phyloP scores from a whole-genome alignment of 495 filamentous ascomycete genomes.

The Viridothelium virens region DNA sequence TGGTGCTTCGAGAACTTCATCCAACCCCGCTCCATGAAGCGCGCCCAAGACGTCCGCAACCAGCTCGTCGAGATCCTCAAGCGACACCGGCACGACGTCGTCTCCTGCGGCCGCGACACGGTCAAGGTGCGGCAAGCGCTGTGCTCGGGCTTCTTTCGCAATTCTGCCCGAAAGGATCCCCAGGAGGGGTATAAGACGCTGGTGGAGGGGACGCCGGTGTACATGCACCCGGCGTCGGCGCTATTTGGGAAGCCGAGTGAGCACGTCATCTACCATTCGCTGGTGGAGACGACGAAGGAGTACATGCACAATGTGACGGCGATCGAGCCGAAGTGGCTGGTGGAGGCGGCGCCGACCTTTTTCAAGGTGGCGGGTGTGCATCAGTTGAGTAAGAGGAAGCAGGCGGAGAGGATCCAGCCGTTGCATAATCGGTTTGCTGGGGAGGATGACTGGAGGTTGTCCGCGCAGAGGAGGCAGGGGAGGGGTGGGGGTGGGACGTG shows the following conservation, averaged over 20 bases:
- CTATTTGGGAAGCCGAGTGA: constrained; percentile 93
- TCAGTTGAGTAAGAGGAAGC: constrained; percentile 75
- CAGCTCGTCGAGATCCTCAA: constrained; percentile 92
- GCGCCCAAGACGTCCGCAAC: constrained; percentile 84
- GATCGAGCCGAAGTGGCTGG: constrained; percentile 89
- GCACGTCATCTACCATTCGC: constrained; percentile 83
- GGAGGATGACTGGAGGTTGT: constrained; percentile 89
- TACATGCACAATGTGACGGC: constrained; percentile 91
- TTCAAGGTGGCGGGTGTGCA: constrained; percentile 95
- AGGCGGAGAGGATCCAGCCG: constrained; percentile 88
- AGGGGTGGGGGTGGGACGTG: constrained; percentile 91
- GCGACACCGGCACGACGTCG: constrained; percentile 71
- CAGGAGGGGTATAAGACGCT: constrained; percentile 95
- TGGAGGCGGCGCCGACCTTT: constrained; percentile 92
- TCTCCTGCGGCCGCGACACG: constrained; percentile 80
- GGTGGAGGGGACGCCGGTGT: constrained; percentile 89
- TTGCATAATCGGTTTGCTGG: constrained; percentile 85
- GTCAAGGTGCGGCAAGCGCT: constrained; percentile 83
- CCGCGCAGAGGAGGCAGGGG: constrained; percentile 78
- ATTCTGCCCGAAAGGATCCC: constrained; percentile 89
- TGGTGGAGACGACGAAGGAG: constrained; percentile 90
- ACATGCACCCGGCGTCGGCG: constrained; percentile 82
- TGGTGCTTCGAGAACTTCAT: constrained; percentile 99
- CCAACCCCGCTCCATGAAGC: constrained; percentile 76
- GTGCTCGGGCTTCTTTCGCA: constrained; percentile 91